Evolutionary conservation across 345 rosid species (phyloP).

Genomic region (Salix udensis): DNA sequence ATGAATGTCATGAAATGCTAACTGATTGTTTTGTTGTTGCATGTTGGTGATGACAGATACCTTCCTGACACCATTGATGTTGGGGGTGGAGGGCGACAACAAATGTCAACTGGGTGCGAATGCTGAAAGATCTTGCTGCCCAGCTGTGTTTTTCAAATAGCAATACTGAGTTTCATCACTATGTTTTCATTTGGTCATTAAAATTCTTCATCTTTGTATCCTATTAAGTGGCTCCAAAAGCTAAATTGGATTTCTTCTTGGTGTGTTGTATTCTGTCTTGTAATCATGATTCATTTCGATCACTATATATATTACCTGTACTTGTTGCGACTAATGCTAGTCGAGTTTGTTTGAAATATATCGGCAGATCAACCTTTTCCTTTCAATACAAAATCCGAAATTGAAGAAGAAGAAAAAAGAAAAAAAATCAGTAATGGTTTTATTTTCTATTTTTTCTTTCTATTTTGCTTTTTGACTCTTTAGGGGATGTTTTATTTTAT

Average conservation of each 20-base stretch:
- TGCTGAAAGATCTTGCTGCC: slow-evolving; percentile 31
- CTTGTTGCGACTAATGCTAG: neutral
- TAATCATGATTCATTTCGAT: neutral
- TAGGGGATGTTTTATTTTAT: no score
- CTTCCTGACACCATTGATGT: slow-evolving; percentile 77
- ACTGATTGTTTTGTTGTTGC: slow-evolving; percentile 5
- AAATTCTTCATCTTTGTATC: neutral
- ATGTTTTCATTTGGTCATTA: neutral
- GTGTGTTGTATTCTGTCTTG: neutral
- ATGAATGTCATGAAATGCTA: neutral
- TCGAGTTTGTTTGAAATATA: neutral
- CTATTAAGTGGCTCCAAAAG: neutral
- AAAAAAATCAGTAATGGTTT: no score
- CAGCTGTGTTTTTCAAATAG: neutral
- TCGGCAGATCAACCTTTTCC: neutral
- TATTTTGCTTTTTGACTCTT: no score
- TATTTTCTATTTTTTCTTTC: no score
- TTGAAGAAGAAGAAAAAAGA: neutral
- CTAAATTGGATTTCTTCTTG: neutral
- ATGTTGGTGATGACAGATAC: slow-evolving; percentile 41
- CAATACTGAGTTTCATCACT: neutral
- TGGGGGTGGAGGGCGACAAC: slow-evolving; percentile 47
- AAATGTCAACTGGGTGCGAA: slow-evolving; percentile 71
- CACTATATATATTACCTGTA: neutral
- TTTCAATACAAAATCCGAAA: neutral